Percentiles rank a stretch among this genome's conserved stretches.
Evolutionary conservation across 1,139 yeast genomes (phyloP).

Genomic region (Yamadazyma triangularis): DNA sequence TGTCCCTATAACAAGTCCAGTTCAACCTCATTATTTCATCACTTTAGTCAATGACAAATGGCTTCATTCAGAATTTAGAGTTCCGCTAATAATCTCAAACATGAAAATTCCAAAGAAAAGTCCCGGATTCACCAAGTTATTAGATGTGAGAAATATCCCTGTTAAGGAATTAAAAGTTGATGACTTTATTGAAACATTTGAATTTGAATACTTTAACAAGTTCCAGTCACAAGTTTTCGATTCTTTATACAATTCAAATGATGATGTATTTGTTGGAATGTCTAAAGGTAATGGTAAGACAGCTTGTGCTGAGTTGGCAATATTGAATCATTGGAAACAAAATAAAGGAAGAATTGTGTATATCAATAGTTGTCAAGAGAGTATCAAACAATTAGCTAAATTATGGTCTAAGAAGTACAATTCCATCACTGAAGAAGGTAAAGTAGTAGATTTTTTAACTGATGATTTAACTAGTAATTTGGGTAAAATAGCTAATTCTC

Average conservation of each 20-base stretch:
- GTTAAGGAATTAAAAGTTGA: conserved; percentile 42
- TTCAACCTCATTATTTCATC: conserved; percentile 76
- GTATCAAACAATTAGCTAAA: conserved; percentile 41
- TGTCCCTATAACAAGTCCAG: conserved; percentile 52
- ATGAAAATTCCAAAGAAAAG: conserved; percentile 65
- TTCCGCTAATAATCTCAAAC: conserved; percentile 56
- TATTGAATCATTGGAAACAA: conserved; percentile 65
- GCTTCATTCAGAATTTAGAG: conserved; percentile 68
- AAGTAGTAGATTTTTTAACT: conserved; percentile 51
- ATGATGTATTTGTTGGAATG: conserved; percentile 61
- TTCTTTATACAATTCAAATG: conserved; percentile 53
- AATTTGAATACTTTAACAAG: conserved; percentile 54
- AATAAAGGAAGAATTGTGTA: conserved; percentile 60
- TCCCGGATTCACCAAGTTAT: conserved; percentile 55
- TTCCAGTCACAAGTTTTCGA: conserved; percentile 71
- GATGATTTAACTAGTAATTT: conserved; percentile 60
- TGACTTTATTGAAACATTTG: conserved; percentile 44
- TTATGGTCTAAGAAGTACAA: conserved; percentile 52
- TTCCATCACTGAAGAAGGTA: conserved; percentile 33
- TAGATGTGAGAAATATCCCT: conserved; percentile 46
- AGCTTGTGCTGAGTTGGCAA: conserved; percentile 65
- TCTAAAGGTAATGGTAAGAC: conserved; percentile 79
- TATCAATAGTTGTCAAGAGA: conserved; percentile 56
- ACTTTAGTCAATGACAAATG: conserved; percentile 75
- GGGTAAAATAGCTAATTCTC: conserved; percentile 50